phyloP scores from a whole-genome alignment of 1,284 basidiomycete species.

The Boletus albobrunnescens region DNA sequence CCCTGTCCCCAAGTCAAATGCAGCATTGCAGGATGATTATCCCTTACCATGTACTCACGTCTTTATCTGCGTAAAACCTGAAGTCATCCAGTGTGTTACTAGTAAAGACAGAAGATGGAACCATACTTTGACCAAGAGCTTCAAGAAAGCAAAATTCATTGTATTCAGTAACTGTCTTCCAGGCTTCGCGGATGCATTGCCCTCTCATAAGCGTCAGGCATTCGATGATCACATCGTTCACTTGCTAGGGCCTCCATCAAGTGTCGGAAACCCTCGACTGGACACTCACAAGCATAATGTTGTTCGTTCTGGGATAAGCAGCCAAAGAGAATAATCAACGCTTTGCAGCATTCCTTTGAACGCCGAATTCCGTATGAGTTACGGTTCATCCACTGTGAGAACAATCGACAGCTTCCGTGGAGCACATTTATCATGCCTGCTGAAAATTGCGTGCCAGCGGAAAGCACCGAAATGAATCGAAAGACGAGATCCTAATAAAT shows the following conservation, averaged over 20 bases:
- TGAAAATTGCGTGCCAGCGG: conserved; percentile 14
- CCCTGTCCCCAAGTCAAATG: conserved; percentile 7
- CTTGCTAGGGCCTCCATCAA: conserved; percentile 33
- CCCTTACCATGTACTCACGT: conserved; percentile 14
- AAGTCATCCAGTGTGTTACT: conserved; percentile 4
- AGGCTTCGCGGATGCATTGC: conserved; percentile 20
- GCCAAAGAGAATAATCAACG: conserved; percentile 37
- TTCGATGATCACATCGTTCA: conserved; percentile 42
- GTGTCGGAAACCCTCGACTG: neutral
- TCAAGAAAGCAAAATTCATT: conserved; percentile 10
- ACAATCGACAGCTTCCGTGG: conserved; percentile 17
- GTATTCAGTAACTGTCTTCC: conserved; percentile 20
- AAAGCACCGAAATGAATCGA: conserved; percentile 21
- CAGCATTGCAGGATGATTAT: neutral
- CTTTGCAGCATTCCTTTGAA: conserved; percentile 33
- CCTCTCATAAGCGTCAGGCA: conserved; percentile 23
- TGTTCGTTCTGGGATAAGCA: conserved; percentile 24
- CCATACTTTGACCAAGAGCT: conserved; percentile 22
- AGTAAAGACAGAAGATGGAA: neutral
- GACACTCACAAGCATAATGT: conserved; percentile 28
- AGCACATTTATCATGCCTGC: conserved; percentile 17
- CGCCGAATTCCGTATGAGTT: conserved; percentile 27
- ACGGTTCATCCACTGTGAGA: conserved; percentile 25
- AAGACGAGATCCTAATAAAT: conserved; percentile 23
- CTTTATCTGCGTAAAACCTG: conserved; percentile 19